phyloP scores from a whole-genome alignment of 2,329 filamentous ascomycete species.

The Aureobasidium leucospermi region DNA sequence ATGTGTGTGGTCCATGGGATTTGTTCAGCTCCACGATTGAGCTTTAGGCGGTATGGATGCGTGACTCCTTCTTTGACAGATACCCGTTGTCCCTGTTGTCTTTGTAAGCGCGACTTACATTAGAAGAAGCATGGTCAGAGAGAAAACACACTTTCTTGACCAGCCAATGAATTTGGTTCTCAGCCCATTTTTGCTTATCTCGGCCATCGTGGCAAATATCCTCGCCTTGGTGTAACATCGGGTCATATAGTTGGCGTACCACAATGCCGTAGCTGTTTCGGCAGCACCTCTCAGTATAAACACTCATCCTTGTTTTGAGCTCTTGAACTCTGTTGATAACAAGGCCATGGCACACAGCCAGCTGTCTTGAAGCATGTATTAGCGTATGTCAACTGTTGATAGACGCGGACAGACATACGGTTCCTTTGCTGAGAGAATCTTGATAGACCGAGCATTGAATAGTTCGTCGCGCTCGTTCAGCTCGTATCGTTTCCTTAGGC shows the following conservation, averaged over 20 bases:
- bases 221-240: conserved; percentile 14
- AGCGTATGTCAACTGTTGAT: no score
- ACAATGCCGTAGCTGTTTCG: conserved; percentile 14
- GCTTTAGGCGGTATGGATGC: conserved; percentile 15
- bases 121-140: no score
- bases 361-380: no score
- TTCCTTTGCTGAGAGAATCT: background rate
- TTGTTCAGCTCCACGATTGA: conserved; percentile 12
- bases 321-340: conserved; percentile 13
- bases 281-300: conserved; percentile 12
- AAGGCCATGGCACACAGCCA: conserved; percentile 15
- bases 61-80: conserved; percentile 1
- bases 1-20: conserved; percentile 15
- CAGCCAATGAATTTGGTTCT: conserved; percentile 17
- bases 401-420: no score
- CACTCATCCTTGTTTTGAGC: background rate
- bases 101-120: no score
- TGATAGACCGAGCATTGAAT: conserved; percentile 5
- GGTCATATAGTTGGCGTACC: conserved; percentile 10
- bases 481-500: conserved; percentile 29
- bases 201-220: conserved; percentile 9
- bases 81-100: conserved; percentile 15
- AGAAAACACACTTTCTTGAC: no score
- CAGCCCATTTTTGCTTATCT: conserved; percentile 17
- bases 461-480: conserved; percentile 11